Evolutionary conservation across 345 rosid genomes (phyloP).

Genomic region (Dimocarpus longan): DNA sequence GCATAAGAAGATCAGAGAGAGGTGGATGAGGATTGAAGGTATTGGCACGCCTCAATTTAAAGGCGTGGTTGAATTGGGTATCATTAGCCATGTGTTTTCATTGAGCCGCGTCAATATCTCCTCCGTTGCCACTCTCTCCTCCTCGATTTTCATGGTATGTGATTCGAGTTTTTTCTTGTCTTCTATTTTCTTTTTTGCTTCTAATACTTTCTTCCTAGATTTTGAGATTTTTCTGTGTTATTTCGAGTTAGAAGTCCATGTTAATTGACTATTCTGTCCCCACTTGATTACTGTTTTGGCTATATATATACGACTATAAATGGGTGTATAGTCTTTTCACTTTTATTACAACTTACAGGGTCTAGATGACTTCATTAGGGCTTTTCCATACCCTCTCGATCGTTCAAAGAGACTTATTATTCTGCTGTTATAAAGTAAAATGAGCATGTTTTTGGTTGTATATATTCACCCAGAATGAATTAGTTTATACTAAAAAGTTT

Average conservation of each 20-base stretch:
- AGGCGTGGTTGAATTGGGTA: conserved; percentile 30
- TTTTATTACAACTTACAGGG: background rate
- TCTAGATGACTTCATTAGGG: background rate
- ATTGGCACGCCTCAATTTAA: conserved; percentile 52
- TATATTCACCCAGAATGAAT: no score
- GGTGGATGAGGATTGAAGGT: conserved; percentile 30
- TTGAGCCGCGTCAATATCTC: conserved; percentile 66
- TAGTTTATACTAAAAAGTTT: background rate
- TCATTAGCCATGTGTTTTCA: conserved; percentile 33
- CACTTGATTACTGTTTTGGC: background rate
- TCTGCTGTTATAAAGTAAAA: background rate
- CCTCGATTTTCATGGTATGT: conserved; percentile 8
- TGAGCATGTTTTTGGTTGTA: background rate
- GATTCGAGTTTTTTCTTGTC: background rate
- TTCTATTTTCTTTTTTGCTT: background rate
- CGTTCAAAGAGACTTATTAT: no score
- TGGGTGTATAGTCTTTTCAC: background rate
- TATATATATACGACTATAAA: background rate
- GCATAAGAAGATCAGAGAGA: conserved; percentile 17
- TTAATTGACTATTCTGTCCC: background rate
- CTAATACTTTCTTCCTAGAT: background rate
- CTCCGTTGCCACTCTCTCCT: conserved; percentile 16
- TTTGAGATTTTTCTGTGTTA: background rate
- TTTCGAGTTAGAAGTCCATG: background rate
- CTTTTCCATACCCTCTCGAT: background rate